Percentiles rank a stretch among this genome's conserved stretches.
Evolutionary conservation across 1,139 yeast species (phyloP).

Genomic region (Pichia kudriavzevii): DNA sequence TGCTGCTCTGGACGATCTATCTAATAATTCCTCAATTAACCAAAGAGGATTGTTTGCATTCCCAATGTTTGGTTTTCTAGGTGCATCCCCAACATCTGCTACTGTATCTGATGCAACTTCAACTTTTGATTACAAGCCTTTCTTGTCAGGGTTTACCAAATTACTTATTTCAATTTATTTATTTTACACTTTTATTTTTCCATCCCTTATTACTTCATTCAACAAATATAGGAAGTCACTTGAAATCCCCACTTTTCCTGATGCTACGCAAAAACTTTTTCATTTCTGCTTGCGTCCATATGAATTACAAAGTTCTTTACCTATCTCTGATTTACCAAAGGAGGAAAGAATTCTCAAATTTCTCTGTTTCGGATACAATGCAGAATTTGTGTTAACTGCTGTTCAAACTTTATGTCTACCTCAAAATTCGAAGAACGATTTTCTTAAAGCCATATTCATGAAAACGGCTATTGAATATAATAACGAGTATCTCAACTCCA

Average conservation of each 20-base stretch:
- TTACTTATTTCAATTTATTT: slow-evolving; percentile 16
- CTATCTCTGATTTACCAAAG: too few species aligned
- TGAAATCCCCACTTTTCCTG: background rate
- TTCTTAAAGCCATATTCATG: slow-evolving; percentile 18
- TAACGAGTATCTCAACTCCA: background rate
- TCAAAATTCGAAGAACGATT: slow-evolving; percentile 10
- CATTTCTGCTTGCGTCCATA: background rate
- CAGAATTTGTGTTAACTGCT: background rate
- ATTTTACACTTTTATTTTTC: slow-evolving; percentile 16
- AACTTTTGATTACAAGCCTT: slow-evolving; percentile 15
- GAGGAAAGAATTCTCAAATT: too few species aligned
- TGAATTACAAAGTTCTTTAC: too few species aligned
- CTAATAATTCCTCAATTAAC: slow-evolving; percentile 14
- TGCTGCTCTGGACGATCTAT: slow-evolving; percentile 27
- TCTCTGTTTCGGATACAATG: too few species aligned
- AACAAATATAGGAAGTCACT: slow-evolving; percentile 2
- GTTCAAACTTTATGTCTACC: slow-evolving; percentile 6
- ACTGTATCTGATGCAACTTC: slow-evolving; percentile 5
- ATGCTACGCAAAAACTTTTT: background rate
- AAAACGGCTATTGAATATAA: slow-evolving; percentile 14
- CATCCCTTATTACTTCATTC: slow-evolving; percentile 11
- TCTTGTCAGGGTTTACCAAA: slow-evolving; percentile 23
- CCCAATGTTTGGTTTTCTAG: slow-evolving; percentile 24
- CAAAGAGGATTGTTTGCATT: slow-evolving; percentile 25
- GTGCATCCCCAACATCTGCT: slow-evolving; percentile 15